Evolutionary conservation across 139 green algal genomes (phyloP).

Genomic region (Mychonastes homosphaera): DNA sequence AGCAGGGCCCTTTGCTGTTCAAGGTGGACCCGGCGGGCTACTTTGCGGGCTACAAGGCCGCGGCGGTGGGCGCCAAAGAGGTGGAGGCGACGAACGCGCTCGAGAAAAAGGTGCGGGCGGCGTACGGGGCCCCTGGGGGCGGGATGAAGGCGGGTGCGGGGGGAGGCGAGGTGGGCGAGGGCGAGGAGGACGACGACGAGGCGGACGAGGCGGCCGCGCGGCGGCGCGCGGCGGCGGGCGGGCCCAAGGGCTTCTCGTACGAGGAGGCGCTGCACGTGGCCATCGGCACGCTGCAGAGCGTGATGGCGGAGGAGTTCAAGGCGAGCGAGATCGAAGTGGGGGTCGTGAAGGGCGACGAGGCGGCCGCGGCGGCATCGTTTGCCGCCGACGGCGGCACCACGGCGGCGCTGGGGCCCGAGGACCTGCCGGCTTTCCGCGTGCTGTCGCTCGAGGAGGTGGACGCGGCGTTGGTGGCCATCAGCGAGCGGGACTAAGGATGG

Average conservation of each 20-base stretch:
- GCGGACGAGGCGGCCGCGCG: constrained; percentile 60
- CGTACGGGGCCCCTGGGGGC: too few relatives aligned
- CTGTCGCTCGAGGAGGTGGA: constrained; percentile 71
- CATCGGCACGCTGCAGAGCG: constrained; percentile 48
- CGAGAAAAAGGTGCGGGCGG: constrained; percentile 93
- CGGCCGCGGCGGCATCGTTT: not conserved
- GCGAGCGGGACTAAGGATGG: constrained; percentile 66
- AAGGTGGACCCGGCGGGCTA: constrained; percentile 97
- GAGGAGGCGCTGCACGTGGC: not conserved
- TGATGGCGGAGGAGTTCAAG: constrained; percentile 95
- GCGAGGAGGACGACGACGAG: constrained; percentile 52
- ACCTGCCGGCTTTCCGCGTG: constrained; percentile 50
- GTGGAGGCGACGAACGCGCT: constrained; percentile 90
- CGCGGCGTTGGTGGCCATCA: constrained; percentile 75
- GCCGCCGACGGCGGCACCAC: not conserved
- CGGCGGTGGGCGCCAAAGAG: constrained; percentile 85
- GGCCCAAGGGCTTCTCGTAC: not conserved
- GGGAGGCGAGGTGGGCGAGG: too few relatives aligned
- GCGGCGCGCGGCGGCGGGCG: not conserved
- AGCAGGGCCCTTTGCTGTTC: constrained; percentile 87
- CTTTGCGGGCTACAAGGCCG: constrained; percentile 96
- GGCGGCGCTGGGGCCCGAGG: not conserved
- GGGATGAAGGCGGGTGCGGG: too few relatives aligned
- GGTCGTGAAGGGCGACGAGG: constrained; percentile 19
- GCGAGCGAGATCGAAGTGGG: constrained; percentile 86